A percentile compares a stretch with the other conserved stretches of the same genome.
phyloP scores from a whole-genome alignment of 2,329 filamentous ascomycete genomes.

The Curvularia sp. region DNA sequence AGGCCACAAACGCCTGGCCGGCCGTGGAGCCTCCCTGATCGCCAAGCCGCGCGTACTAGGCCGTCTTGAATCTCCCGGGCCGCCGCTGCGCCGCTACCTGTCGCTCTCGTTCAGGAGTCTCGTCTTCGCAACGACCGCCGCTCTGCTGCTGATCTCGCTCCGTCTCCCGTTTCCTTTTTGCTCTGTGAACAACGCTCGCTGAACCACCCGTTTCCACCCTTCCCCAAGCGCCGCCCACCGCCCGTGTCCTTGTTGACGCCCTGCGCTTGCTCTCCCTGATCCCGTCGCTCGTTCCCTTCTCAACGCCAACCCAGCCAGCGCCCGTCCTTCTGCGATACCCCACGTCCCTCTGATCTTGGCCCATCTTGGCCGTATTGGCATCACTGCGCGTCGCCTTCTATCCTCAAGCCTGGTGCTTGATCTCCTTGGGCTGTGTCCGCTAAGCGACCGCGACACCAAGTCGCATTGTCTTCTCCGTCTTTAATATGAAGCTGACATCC shows the following conservation, averaged over 20 bases:
- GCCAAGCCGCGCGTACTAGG: constrained; percentile 20
- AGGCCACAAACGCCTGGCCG: background rate
- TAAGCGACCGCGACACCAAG: constrained; percentile 11
- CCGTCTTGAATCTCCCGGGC: constrained; percentile 14
- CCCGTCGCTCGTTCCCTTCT: constrained; percentile 42
- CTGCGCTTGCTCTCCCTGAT: constrained; percentile 24
- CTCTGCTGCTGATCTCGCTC: constrained; percentile 15
- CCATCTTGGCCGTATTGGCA: constrained; percentile 4
- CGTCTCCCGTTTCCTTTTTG: constrained; percentile 13
- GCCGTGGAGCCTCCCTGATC: constrained; percentile 11
- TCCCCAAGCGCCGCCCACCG: background rate
- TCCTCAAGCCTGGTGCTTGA: constrained; percentile 36
- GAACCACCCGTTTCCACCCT: constrained; percentile 8
- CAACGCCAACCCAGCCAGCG: constrained; percentile 32
- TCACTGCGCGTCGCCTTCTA: constrained; percentile 10
- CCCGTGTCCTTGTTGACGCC: constrained; percentile 8
- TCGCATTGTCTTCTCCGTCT: constrained; percentile 12
- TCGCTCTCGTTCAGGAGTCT: constrained; percentile 19
- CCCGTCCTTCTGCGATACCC: constrained; percentile 16
- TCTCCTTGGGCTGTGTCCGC: constrained; percentile 26
- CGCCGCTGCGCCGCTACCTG: constrained; percentile 9
- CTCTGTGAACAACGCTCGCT: constrained; percentile 22
- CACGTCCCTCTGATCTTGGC: constrained; percentile 7
- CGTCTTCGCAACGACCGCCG: constrained; percentile 17
- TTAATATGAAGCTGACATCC: constrained; percentile 47